Base-by-base conservation (phyloP, 2,329 filamentous ascomycete genomes). In the Ophiostoma sp. region DNA sequence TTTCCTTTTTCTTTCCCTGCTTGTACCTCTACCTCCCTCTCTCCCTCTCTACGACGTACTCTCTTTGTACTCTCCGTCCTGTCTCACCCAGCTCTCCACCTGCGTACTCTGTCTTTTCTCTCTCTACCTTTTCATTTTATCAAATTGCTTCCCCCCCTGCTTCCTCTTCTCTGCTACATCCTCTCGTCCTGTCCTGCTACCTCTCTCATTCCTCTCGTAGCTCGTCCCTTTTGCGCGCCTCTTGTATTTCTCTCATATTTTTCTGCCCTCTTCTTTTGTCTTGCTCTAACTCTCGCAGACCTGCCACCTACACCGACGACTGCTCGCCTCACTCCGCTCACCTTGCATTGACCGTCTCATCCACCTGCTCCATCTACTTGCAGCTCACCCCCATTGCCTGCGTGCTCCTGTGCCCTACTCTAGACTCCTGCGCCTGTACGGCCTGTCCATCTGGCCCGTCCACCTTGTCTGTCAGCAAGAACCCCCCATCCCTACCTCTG, bases 1-100 rank as follows among this genome's bases (percentile, higher is more conserved):
- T 65, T 49, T 64, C n/a, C 27, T 45, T n/a, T 45, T 18, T 36
- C 42, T 45, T 12, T 2, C 18, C 27, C 18, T 47, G 7, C 42
- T n/a, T 64, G 14, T 42, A 18, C 40, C 40, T 55, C 52, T 8
- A 18, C 38, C n/a, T n/a, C n/a, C n/a, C n/a, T n/a, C n/a, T n/a
- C n/a, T n/a, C n/a, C n/a, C n/a, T n/a, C n/a, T n/a, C n/a, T n/a
- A n/a, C n/a, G n/a, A n/a, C 41, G n/a, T 12, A 36, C 36, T 41
- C 58, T 62, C 58, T 42, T 63, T 42, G 16, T 42, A 44, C 41
- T 27, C 63, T 55, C 52, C 5, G 49, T 9, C 49, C 12, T 55
- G 49, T 38, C 62, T 69, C 60, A 14, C 40, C 18, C 65, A 41
- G 12, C 44, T 64, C 40, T 64, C 62, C 60, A 55, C 49, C n/a